Base-by-base conservation (phyloP, 805 yeast genomes). In the Saturnispora halmiae region DNA sequence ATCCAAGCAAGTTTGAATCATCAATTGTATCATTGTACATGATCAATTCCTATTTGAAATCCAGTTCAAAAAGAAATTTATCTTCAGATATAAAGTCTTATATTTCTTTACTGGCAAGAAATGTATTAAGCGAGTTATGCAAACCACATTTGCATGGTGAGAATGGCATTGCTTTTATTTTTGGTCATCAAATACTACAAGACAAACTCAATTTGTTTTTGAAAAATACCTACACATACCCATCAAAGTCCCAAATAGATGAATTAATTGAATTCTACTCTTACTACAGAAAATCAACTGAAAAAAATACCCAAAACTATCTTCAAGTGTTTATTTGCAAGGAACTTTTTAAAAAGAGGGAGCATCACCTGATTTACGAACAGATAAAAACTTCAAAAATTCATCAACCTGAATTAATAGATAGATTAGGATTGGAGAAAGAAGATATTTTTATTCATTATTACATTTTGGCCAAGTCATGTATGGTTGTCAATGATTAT, bases 381-480 rank as follows among this genome's bases (percentile, higher is more conserved):
- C 18, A 46, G 8, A 22, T 38, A 14, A 19, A 16, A 1, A 26
- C 20, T 15, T 36, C n/a, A 16, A 24, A 30, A 2, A 40, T 48
- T 14, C 28, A 37, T 36, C 6, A 31, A 10, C 38, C 37, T 25
- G 30, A 27, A 15, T 35, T 34, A 7, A 46, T 58, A 30, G 54
- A 53, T 39, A 29, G 48, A 0, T 26, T 31, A 13, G 15, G 40
- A 2, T 15, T 53, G 9, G 31, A 36, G 4, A 44, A 38, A 24
- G 15, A 27, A 7, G 32, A 42, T 18, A 19, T 58, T 4, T 44
- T 49, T 5, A 19, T 26, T 1, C 52, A 54, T 31, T 54, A 50
- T 36, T 47, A 45, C 22, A 26, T 40, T 2, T 7, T 54, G 6
- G 46, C 49, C 13, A 45, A 41, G 19, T 43, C 59, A 1, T 38